Evolutionary conservation across 176 grass and related monocot genomes (phyloP).

Genomic region (Triticum dicoccoides): DNA sequence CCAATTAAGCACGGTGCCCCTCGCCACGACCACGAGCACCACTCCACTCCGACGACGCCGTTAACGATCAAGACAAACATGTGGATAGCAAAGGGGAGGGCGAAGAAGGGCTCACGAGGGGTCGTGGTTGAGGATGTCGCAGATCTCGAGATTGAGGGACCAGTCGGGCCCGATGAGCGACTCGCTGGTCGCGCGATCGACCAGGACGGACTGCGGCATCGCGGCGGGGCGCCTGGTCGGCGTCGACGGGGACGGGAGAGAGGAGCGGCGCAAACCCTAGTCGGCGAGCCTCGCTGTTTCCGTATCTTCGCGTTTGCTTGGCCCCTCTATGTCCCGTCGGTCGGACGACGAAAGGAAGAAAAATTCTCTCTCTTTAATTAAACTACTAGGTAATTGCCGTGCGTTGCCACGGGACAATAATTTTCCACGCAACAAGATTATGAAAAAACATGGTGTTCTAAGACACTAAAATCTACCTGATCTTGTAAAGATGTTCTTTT

Average conservation of each 20-base stretch:
- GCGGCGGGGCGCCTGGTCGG: background rate
- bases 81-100: background rate
- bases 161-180: conserved; percentile 78
- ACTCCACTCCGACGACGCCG: background rate
- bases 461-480: no score
- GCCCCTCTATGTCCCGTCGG: conserved; percentile 2
- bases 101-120: conserved; percentile 46
- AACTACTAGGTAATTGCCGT: no score
- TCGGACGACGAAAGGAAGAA: conserved; percentile 26
- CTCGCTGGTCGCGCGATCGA: conserved; percentile 83
- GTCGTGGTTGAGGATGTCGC: conserved; percentile 91
- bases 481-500: no score
- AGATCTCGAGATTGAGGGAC: conserved; percentile 95
- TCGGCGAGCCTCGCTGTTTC: background rate
- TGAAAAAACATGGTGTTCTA: no score
- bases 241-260: background rate
- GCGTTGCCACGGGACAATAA: no score
- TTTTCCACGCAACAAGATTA: no score
- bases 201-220: conserved; percentile 56
- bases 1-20: background rate
- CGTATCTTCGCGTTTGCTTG: conserved; percentile 16
- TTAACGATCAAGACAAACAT: background rate
- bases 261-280: conserved; percentile 39
- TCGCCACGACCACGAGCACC: background rate
- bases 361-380: background rate